phyloP scores from a whole-genome alignment of 441 rosid species.

The Melastoma candidum region DNA sequence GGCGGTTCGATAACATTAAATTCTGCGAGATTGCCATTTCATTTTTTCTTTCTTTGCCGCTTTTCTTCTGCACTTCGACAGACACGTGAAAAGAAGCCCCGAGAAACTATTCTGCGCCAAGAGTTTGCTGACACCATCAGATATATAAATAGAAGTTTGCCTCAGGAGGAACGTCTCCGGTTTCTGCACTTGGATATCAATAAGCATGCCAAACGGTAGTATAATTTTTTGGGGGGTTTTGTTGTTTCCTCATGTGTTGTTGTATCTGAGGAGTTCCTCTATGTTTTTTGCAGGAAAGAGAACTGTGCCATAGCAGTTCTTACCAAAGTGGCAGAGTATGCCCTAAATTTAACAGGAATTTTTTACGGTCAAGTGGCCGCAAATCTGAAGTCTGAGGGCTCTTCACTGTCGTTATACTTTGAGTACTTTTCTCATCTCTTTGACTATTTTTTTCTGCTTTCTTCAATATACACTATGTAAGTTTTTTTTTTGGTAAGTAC shows the following conservation, averaged over 20 bases:
- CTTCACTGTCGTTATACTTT: constrained; percentile 25
- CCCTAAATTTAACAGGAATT: constrained; percentile 78
- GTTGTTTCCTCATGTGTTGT: background rate
- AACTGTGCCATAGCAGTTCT: constrained; percentile 70
- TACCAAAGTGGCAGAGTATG: constrained; percentile 80
- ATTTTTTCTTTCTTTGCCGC: background rate
- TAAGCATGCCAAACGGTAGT: constrained; percentile 72
- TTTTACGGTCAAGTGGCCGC: constrained; percentile 73
- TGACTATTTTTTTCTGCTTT: too few species aligned
- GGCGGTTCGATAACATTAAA: background rate
- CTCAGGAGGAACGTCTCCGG: constrained; percentile 68
- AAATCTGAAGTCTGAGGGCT: constrained; percentile 42
- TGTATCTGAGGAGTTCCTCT: background rate
- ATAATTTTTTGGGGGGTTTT: background rate
- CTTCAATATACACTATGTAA: too few species aligned
- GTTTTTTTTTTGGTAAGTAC: too few species aligned
- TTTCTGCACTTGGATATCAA: constrained; percentile 82
- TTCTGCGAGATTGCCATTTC: background rate
- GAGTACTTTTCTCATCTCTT: constrained; percentile 41
- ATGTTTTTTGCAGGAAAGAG: constrained; percentile 53
- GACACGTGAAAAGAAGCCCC: constrained; percentile 90
- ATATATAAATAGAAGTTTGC: constrained; percentile 68
- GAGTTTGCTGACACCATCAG: constrained; percentile 97
- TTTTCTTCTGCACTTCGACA: constrained; percentile 21
- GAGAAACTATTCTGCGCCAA: constrained; percentile 83